Percentiles rank a stretch among this genome's conserved stretches.
Conservation (phyloP, 2,329 filamentous ascomycete species). For the Penicillium rolfsii region DNA sequence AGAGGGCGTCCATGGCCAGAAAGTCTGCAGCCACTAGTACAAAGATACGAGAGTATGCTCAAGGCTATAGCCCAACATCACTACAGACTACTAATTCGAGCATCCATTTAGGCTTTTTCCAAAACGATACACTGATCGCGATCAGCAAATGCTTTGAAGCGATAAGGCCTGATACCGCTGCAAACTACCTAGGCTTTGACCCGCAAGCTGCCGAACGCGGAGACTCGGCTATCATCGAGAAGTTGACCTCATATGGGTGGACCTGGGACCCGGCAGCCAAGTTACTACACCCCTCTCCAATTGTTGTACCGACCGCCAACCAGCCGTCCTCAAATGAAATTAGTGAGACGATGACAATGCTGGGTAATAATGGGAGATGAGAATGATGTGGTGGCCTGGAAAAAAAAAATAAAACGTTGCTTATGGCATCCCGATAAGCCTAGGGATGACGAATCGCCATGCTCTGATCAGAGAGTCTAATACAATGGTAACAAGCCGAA, state of each 20-base stretch:
- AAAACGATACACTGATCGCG: slow-evolving; percentile 43
- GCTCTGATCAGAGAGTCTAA: background rate
- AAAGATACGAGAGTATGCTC: slow-evolving; percentile 42
- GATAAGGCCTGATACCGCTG: slow-evolving; percentile 42
- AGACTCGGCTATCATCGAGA: slow-evolving; percentile 35
- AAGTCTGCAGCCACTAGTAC: slow-evolving; percentile 35
- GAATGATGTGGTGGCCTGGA: background rate
- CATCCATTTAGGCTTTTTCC: slow-evolving; percentile 38
- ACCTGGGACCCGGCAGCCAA: slow-evolving; percentile 41
- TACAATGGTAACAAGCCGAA: background rate
- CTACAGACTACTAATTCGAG: background rate
- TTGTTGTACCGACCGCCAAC: slow-evolving; percentile 21
- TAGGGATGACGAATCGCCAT: slow-evolving; percentile 10
- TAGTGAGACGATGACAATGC: slow-evolving; percentile 39
- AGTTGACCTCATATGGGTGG: slow-evolving; percentile 44
- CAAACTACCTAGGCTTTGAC: slow-evolving; percentile 43
- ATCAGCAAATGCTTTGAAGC: slow-evolving; percentile 46
- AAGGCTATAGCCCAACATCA: background rate
- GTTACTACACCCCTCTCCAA: slow-evolving; percentile 40
- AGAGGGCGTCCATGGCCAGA: slow-evolving; percentile 42
- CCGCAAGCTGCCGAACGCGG: slow-evolving; percentile 30
- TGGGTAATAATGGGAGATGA: slow-evolving; percentile 36
- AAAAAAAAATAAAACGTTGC: background rate
- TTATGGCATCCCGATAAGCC: slow-evolving; percentile 16
- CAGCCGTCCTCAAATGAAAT: slow-evolving; percentile 32